These are phyloP conservation scores for Didymella pinodella DNA, from an alignment of 2,329 filamentous ascomycete species.

Conservation along the genomic window DNA sequence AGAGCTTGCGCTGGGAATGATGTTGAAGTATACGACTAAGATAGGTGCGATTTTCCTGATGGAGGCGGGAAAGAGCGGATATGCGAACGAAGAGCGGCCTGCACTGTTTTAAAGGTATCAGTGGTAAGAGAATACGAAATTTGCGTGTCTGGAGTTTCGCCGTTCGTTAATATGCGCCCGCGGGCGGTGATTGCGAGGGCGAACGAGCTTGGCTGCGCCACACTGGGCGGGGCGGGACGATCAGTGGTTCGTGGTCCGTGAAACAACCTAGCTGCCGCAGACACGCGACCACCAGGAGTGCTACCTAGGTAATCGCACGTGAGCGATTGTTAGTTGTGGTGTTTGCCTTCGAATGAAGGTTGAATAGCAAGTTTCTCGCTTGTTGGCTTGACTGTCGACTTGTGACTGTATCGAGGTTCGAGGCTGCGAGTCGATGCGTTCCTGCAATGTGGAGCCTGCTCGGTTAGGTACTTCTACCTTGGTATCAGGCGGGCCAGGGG, in stretches of 20 bases:
- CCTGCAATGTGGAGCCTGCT: not conserved
- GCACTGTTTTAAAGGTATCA: not conserved
- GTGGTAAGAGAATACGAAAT: constrained; percentile 4
- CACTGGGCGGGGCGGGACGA: constrained; percentile 4
- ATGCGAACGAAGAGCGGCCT: constrained; percentile 3
- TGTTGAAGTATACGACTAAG: not conserved
- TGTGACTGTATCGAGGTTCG: not conserved
- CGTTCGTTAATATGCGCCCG: constrained; percentile 10
- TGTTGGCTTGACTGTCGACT: not conserved
- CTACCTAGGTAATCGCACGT: not conserved
- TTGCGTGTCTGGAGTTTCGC: constrained; percentile 2
- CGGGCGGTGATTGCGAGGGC: constrained; percentile 18
- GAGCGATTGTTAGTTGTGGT: not conserved
- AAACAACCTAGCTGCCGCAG: constrained; percentile 1
- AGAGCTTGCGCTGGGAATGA: constrained; percentile 3
- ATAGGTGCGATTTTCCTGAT: not conserved
- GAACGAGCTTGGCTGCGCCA: constrained; percentile 18
- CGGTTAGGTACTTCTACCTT: not conserved
- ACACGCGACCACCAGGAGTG: constrained; percentile 1
- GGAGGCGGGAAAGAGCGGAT: not conserved
- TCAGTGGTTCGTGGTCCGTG: constrained; percentile 12
- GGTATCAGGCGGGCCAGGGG: too few species aligned
- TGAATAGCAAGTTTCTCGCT: not conserved
- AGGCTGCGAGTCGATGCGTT: not conserved
- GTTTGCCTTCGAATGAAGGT: not conserved